Conservation (phyloP, 805 yeast species). For the Cyberlindnera samutprakarnensis region DNA sequence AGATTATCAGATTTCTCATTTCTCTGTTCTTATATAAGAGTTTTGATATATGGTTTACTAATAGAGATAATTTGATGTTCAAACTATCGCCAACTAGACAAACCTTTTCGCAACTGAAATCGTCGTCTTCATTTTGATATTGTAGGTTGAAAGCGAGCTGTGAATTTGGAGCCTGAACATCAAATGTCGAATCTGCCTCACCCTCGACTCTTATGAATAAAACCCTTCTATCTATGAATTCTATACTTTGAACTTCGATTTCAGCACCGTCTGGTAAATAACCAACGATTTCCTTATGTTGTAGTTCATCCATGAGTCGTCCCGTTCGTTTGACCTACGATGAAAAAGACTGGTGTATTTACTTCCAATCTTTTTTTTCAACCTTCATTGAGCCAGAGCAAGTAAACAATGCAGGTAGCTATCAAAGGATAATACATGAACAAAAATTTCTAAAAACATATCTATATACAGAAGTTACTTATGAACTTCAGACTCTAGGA, state of each 20-base stretch:
- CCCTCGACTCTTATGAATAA: conserved; percentile 35
- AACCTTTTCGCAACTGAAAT: conserved; percentile 33
- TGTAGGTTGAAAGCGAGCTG: conserved; percentile 7
- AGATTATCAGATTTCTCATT: conserved; percentile 14
- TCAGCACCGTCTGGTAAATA: neutral
- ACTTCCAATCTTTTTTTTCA: neutral
- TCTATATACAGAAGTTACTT: too few species aligned
- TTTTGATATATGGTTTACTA: conserved; percentile 19
- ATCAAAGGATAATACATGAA: too few species aligned
- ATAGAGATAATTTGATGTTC: conserved; percentile 11
- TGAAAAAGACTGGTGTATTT: too few species aligned
- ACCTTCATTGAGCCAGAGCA: too few species aligned
- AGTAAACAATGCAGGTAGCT: too few species aligned
- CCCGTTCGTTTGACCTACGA: too few species aligned
- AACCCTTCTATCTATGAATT: conserved; percentile 31
- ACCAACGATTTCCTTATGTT: neutral
- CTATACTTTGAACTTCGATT: conserved; percentile 9
- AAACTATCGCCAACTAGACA: conserved; percentile 18
- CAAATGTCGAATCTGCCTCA: conserved; percentile 24
- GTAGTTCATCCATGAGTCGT: neutral
- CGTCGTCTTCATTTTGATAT: conserved; percentile 20
- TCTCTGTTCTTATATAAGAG: conserved; percentile 13
- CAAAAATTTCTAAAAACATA: too few species aligned
- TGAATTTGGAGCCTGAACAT: conserved; percentile 18
- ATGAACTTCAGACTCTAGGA: conserved; percentile 2